phyloP scores from a whole-genome alignment of 2,329 filamentous ascomycete species.

The Monascus ruber region DNA sequence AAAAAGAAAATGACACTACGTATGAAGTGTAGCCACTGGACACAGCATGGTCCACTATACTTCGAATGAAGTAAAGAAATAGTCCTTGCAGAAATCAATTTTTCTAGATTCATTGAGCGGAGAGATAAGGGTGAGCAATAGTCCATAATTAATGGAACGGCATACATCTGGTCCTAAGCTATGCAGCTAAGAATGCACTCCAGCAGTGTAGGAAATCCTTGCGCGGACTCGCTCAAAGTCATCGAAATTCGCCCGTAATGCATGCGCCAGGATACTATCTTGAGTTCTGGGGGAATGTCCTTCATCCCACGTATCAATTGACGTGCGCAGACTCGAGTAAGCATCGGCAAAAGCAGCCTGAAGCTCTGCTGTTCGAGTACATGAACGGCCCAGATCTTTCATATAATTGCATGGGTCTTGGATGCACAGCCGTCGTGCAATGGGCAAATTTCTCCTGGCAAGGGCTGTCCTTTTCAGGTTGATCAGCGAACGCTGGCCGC shows the following conservation, averaged over 20 bases:
- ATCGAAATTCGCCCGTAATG: slow-evolving; percentile 21
- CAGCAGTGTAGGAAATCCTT: slow-evolving; percentile 1
- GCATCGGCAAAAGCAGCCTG: slow-evolving; percentile 30
- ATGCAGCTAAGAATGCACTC: no score
- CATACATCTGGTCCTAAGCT: no score
- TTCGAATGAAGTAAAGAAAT: no score
- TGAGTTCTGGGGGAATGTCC: not conserved
- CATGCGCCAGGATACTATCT: slow-evolving; percentile 14
- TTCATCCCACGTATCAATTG: slow-evolving; percentile 15
- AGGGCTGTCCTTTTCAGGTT: slow-evolving; percentile 21
- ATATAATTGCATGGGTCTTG: slow-evolving; percentile 48
- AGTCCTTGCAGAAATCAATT: no score
- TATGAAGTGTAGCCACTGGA: no score
- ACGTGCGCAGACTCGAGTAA: slow-evolving; percentile 13
- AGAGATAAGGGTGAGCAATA: no score
- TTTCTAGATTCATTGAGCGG: no score
- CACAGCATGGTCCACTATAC: no score
- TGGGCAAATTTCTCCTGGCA: slow-evolving; percentile 15
- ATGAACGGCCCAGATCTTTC: slow-evolving; percentile 46
- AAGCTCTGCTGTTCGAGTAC: slow-evolving; percentile 39
- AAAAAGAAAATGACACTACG: no score
- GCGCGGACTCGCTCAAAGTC: slow-evolving; percentile 10
- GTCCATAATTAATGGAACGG: no score
- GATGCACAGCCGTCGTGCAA: slow-evolving; percentile 37
- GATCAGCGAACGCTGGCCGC: slow-evolving; percentile 30